Evolutionary conservation across 1,284 basidiomycete species (phyloP), one percentile per base, ranked within the genome.

Genomic region (Baeospora myosura): DNA sequence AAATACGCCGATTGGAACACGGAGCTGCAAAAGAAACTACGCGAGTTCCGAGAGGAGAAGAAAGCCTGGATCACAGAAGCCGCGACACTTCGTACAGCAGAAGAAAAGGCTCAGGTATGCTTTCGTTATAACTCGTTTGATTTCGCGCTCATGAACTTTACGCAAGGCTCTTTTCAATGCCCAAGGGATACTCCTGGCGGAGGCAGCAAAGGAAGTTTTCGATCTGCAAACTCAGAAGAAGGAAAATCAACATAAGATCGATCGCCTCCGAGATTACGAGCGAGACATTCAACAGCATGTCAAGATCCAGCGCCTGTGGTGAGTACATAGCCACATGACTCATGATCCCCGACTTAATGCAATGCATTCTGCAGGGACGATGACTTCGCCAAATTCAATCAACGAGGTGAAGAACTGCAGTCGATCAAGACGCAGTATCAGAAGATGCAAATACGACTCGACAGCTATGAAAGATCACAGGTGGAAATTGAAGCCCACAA

Each of bases 1-100:
- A 77, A 80, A 49, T 81, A 81, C 51, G 71, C 73, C 3, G 81
- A 87, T 44, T 87, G 81, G 80, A 85, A 81, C 47, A 69, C 63
- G 8, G 78, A 84, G 48, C 58, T 87, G 26, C 76, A 79, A 57
- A 75, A 74, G 45, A 84, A 80, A 55, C 62, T 86, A 40, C 72
- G 68, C 42, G 75, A 76, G 30, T 66, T 85, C 33, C 68, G 82
- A 32, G 77, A 82, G 34, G 76, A 86, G 54, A 84, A 81, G 59
- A 78, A 76, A 52, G 59, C 65, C 3, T 85, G 81, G 80, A 65
- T 73, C 21, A 61, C 62, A 0, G 81, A 87, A 52, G 74, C 76
- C 8, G 74, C 78, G 3, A 59, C 64, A 3, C 66, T 88, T 47
- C 72, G 78, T n/a, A 72, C 70, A 22, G 73, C 73, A 31, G 72